These are phyloP conservation scores for Pilobolus umbonatus DNA, from an alignment of 192 early-diverging fungal genomes.

Conservation along the genomic window DNA sequence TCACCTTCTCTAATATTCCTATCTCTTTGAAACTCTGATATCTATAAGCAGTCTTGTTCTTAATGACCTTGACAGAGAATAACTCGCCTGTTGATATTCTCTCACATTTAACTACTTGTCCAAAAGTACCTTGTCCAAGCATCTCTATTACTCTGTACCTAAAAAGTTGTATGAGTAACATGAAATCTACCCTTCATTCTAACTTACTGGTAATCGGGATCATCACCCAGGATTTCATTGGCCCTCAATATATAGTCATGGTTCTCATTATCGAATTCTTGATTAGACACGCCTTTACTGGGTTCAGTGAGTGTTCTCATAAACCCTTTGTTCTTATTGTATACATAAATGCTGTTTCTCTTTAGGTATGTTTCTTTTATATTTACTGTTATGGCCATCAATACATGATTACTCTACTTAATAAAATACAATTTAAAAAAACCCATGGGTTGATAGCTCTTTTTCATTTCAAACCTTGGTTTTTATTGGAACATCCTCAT, in stretches of 20 bases:
- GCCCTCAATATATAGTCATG: constrained; percentile 96
- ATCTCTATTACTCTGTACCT: constrained; percentile 90
- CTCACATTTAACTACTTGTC: constrained; percentile 95
- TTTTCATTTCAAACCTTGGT: too few species aligned
- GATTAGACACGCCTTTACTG: constrained; percentile 82
- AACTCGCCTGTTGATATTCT: constrained; percentile 85
- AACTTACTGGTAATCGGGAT: constrained; percentile 78
- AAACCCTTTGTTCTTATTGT: constrained; percentile 74
- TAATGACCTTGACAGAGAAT: constrained; percentile 95
- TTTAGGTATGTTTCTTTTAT: constrained; percentile 3
- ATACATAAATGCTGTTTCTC: constrained; percentile 53
- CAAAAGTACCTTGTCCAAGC: constrained; percentile 96
- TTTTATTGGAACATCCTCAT: too few species aligned
- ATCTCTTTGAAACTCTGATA: constrained; percentile 96
- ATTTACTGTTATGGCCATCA: constrained; percentile 2
- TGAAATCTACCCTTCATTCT: neutral
- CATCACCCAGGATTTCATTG: constrained; percentile 92
- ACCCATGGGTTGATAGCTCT: too few species aligned
- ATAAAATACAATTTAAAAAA: too few species aligned
- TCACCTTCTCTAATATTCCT: constrained; percentile 81
- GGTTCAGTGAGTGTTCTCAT: constrained; percentile 93
- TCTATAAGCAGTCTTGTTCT: constrained; percentile 95
- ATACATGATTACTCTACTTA: neutral
- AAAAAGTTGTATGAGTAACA: neutral
- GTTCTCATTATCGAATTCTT: constrained; percentile 93